Percentiles rank a stretch among this genome's conserved stretches.
phyloP scores from a whole-genome alignment of 2,329 filamentous ascomycete genomes.

The Byssothecium circinans region DNA sequence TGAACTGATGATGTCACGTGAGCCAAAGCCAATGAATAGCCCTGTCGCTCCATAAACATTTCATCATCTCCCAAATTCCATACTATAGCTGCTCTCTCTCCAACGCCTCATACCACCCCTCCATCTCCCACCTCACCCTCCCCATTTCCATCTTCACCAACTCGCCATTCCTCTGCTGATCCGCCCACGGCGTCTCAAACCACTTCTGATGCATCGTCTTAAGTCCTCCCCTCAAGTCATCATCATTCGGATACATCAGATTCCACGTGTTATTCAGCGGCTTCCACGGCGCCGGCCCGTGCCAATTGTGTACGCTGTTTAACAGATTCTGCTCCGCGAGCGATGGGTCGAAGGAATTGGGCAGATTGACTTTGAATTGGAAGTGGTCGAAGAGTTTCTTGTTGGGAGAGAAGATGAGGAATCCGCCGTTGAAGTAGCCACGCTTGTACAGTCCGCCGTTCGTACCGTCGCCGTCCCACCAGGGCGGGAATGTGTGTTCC shows the following conservation, averaged over 20 bases:
- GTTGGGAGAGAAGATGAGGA: constrained; percentile 45
- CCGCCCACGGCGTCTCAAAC: constrained; percentile 18
- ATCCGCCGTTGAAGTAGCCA: constrained; percentile 43
- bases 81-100: not conserved
- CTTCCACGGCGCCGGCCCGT: constrained; percentile 47
- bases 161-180: not conserved
- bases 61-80: no score
- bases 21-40: no score
- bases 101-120: constrained; percentile 7
- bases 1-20: no score
- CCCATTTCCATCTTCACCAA: not conserved
- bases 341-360: constrained; percentile 41
- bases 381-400: constrained; percentile 40
- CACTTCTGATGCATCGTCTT: constrained; percentile 43
- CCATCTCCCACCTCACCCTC: constrained; percentile 2
- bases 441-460: not conserved
- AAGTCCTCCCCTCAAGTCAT: constrained; percentile 34
- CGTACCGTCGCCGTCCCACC: constrained; percentile 4
- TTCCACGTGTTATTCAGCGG: constrained; percentile 43
- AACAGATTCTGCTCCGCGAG: constrained; percentile 47
- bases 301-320: constrained; percentile 46
- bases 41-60: no score
- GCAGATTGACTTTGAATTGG: constrained; percentile 32
- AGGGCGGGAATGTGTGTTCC: constrained; percentile 37
- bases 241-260: constrained; percentile 37